phyloP scores from a whole-genome alignment of 257 asterid species.

The Ehretia macrophylla region DNA sequence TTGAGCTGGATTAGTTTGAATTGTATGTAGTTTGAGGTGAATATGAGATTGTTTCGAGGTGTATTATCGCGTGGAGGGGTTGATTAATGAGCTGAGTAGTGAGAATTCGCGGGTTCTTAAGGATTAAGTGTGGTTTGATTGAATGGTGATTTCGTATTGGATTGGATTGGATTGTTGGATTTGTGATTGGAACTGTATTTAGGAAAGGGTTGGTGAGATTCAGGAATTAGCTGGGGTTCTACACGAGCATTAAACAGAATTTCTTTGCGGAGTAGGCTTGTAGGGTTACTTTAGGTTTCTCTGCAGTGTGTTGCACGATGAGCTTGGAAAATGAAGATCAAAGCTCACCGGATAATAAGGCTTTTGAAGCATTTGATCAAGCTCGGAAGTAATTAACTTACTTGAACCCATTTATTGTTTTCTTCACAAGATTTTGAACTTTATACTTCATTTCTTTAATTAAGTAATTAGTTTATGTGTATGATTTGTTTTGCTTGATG shows the following conservation, averaged over 20 bases:
- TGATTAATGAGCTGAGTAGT: not conserved
- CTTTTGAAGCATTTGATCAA: constrained; percentile 22
- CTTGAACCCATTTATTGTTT: not conserved
- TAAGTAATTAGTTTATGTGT: constrained; percentile 17
- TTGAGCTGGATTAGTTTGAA: constrained; percentile 39
- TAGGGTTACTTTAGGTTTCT: not conserved
- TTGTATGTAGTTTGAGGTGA: constrained; percentile 7
- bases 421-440: too few relatives aligned
- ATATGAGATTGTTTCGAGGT: not conserved
- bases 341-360: constrained; percentile 28
- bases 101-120: not conserved
- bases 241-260: not conserved
- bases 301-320: constrained; percentile 46
- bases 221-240: too few relatives aligned
- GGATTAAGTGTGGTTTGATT: not conserved
- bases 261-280: not conserved
- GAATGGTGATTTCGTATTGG: not conserved
- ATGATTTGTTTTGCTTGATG: not conserved
- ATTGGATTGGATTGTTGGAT: not conserved
- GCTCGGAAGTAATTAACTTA: constrained; percentile 42
- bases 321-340: constrained; percentile 56
- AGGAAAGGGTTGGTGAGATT: too few relatives aligned
- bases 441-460: constrained; percentile 3
- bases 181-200: too few relatives aligned
- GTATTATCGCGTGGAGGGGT: too few relatives aligned